Evolutionary conservation across 495 filamentous ascomycete species (phyloP).

Genomic region (Penicillium parvum): DNA sequence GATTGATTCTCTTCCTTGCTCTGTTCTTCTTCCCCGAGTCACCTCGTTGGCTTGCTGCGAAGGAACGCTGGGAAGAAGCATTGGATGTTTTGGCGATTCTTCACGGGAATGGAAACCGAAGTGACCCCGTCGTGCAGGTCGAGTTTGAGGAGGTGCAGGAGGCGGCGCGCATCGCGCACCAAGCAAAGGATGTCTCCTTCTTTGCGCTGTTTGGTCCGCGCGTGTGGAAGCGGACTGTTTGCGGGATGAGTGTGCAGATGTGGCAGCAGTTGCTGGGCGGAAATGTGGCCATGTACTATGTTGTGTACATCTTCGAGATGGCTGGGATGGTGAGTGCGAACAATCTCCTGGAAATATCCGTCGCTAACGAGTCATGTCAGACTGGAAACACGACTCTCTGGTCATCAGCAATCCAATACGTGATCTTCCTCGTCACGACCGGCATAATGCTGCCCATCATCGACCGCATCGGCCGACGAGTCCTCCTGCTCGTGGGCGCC

Average conservation of each 20-base stretch:
- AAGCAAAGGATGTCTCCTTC: constrained; percentile 53
- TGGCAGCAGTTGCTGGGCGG: constrained; percentile 69
- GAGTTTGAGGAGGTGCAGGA: constrained; percentile 71
- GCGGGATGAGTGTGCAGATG: constrained; percentile 61
- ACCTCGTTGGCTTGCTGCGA: constrained; percentile 68
- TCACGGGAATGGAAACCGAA: constrained; percentile 58
- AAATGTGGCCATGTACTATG: constrained; percentile 67
- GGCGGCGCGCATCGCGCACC: constrained; percentile 50
- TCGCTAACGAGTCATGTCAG: constrained; percentile 17
- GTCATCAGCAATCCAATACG: constrained; percentile 69
- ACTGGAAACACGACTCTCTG: constrained; percentile 62
- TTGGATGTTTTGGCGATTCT: constrained; percentile 64
- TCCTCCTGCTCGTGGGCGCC: constrained; percentile 64
- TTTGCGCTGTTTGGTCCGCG: constrained; percentile 52
- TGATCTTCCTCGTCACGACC: constrained; percentile 69
- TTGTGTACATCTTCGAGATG: constrained; percentile 71
- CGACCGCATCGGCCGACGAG: constrained; percentile 68
- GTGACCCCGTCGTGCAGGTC: constrained; percentile 64
- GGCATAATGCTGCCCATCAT: constrained; percentile 65
- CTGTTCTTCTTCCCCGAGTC: constrained; percentile 69
- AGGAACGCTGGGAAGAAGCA: constrained; percentile 63
- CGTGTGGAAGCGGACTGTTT: constrained; percentile 70
- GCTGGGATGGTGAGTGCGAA: constrained; percentile 36
- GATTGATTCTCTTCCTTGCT: constrained; percentile 56
- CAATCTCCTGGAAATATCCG: background rate